Base-by-base conservation (phyloP, 2,329 filamentous ascomycete genomes). In the Stachybotrys chartarum region DNA sequence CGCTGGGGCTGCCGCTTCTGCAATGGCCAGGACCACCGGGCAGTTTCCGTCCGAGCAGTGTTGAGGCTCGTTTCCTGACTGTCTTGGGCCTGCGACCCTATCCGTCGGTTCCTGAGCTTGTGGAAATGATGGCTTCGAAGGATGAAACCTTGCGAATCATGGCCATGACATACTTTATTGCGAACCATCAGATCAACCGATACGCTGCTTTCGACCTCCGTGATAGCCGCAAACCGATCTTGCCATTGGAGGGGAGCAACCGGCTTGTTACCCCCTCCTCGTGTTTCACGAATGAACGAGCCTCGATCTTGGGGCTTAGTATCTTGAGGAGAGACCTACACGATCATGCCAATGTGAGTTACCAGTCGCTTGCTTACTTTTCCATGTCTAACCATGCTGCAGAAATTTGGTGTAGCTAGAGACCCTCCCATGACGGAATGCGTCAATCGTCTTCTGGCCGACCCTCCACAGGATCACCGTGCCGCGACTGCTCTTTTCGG, bases 251-350 rank as follows among this genome's bases (percentile, higher is more conserved):
- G 61, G 85, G 84, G 16, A 80, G 81, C n/a, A 74, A 78, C 4
- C 79, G 83, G 55, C 76, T 96, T 31, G 88, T 91, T 1, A 73
- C 80, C 1, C 92, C 93, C 0, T 82, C 81, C 1, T 82, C 85
- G 56, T 97, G 92, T 65, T 99, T 90, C 66, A 91, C 86, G 1
- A 93, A 97, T 61, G 82, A 87, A 45, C 81, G 81, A 47, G 89
- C 90, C 24, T 79, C 86, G 1, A 77, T 95, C 5, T 78, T 99
- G 53, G 90, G 90, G 0, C 97, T 96, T 64, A 78, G 85, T 30
- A 87, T 96, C 17, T 74, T 99, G 39, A 81, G 83, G 58, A 80
- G 75, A 51, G 89, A 94, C 59, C 78, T 97, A n/a, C 86, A 89
- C 57, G 74, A 81, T 11, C 90, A 97, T 74, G 90, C 91, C 16